phyloP scores from a whole-genome alignment of 75 land plant genomes.

The Larix kaempferi region DNA sequence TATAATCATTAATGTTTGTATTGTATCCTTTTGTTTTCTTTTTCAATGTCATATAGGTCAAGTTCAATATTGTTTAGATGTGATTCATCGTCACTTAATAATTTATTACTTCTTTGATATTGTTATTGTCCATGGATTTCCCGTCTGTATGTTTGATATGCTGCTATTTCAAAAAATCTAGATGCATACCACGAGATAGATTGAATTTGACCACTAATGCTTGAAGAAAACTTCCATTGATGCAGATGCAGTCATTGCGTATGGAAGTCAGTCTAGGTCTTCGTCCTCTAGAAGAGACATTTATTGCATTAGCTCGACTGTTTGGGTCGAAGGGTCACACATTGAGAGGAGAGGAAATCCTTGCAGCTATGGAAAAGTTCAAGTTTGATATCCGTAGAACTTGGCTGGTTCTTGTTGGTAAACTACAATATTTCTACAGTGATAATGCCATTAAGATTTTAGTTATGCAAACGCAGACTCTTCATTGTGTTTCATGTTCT shows the following conservation, averaged over 20 bases:
- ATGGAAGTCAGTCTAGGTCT: conserved; percentile 70
- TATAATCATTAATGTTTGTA: background rate
- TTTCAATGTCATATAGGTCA: background rate
- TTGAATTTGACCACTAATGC: background rate
- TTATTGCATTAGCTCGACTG: conserved; percentile 71
- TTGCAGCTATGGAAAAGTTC: conserved; percentile 84
- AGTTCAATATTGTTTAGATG: too few species aligned
- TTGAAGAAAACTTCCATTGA: background rate
- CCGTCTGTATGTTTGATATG: background rate
- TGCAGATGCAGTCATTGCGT: conserved; percentile 87
- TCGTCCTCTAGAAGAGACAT: conserved; percentile 91
- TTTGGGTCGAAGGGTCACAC: conserved; percentile 75
- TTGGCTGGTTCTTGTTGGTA: conserved; percentile 92
- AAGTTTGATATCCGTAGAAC: conserved; percentile 76
- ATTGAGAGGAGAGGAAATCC: conserved; percentile 71
- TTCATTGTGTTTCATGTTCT: conserved; percentile 4
- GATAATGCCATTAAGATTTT: conserved; percentile 6
- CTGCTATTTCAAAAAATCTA: background rate
- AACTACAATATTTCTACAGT: background rate
- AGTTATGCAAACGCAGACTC: background rate
- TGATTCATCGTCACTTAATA: background rate
- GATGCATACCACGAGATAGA: background rate
- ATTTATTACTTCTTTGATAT: background rate
- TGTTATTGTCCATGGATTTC: background rate
- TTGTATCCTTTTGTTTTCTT: background rate